Conservation (phyloP, 331 rosid species). For the Malus hybrid region DNA sequence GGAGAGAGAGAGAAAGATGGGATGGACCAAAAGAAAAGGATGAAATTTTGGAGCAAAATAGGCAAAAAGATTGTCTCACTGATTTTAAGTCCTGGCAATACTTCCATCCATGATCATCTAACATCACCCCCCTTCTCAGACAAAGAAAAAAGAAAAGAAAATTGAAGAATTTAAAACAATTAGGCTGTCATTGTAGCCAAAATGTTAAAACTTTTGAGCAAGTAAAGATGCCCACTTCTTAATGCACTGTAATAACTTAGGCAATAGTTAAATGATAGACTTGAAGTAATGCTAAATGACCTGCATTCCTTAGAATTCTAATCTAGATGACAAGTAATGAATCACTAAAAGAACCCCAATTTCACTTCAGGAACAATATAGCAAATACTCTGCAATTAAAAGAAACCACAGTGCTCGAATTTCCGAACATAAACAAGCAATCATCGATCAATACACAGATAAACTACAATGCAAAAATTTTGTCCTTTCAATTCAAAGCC, state of each 20-base stretch:
- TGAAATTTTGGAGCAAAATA: background rate
- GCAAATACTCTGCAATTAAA: background rate
- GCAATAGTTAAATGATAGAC: background rate
- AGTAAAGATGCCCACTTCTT: background rate
- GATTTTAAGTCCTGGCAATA: constrained; percentile 1
- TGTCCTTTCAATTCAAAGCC: background rate
- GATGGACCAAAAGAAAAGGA: constrained; percentile 14
- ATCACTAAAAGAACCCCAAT: background rate
- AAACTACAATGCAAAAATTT: background rate
- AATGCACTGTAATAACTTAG: background rate
- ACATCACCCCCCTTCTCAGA: constrained; percentile 17
- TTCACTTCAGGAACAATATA: background rate
- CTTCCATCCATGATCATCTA: constrained; percentile 13
- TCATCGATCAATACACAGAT: background rate
- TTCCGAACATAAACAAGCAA: background rate
- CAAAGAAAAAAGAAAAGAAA: background rate
- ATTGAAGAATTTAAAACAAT: background rate
- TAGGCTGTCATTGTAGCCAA: background rate
- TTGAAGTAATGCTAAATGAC: background rate
- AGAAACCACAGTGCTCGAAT: background rate
- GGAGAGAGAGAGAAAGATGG: constrained; percentile 14
- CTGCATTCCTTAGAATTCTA: background rate
- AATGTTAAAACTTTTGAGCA: background rate
- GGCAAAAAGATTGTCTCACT: constrained; percentile 7
- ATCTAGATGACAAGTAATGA: background rate